These are phyloP conservation scores for Pseudonitzschia pungens DNA, from an alignment of 108 stramenopile species.

Conservation along the genomic window DNA sequence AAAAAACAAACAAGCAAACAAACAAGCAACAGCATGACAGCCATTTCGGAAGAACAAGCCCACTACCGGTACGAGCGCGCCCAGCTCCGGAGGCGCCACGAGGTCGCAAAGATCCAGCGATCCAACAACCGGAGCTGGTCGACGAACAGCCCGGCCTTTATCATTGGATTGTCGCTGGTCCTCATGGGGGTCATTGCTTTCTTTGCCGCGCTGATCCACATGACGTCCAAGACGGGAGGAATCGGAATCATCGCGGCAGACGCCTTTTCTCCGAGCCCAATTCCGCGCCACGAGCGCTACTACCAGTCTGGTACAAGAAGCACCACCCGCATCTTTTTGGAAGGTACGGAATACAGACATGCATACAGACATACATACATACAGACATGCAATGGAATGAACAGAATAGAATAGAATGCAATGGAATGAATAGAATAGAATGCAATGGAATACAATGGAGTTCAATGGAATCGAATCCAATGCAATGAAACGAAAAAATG, in stretches of 20 bases:
- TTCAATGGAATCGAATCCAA: no score
- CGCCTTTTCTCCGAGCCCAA: no score
- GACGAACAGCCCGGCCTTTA: not conserved
- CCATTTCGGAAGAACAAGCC: not conserved
- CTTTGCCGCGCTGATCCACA: not conserved
- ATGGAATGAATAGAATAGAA: no score
- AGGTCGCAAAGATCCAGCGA: not conserved
- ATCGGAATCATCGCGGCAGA: no score
- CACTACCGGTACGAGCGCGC: not conserved
- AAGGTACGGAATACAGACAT: constrained; percentile 7
- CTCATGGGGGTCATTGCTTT: not conserved
- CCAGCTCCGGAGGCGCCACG: not conserved
- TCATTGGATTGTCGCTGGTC: not conserved
- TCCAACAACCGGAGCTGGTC: not conserved
- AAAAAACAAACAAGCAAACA: no score
- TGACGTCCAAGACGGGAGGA: not conserved
- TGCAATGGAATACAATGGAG: no score
- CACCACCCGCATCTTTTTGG: constrained; percentile 2
- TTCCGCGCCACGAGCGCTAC: no score
- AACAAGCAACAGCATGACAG: not conserved
- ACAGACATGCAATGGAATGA: no score
- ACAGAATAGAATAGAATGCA: not conserved
- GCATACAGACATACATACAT: no score
- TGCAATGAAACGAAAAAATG: no score
- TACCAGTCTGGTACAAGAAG: no score